Evolutionary conservation across 345 rosid species (phyloP), one percentile per base, ranked within the genome.

Genomic region (Populus deltoides): DNA sequence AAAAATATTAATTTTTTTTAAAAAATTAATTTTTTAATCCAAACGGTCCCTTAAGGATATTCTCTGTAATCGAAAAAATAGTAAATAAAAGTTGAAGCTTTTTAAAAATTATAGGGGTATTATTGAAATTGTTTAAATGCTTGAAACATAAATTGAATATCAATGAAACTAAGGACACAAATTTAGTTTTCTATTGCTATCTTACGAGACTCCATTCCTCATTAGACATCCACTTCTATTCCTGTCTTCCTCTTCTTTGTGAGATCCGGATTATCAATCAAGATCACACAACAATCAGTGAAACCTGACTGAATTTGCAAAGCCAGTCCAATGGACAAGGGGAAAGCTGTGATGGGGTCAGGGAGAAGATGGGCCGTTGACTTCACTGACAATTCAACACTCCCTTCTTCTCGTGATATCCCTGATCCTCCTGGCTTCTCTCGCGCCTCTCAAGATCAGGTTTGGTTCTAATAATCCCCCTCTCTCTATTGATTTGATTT

Each of bases 341-440:
- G 99, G 2, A 97, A 97, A 89, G 98, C 87, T 80, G 97, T 94
- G 76, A 87, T 97, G 94, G 98, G 98, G 7, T 74, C 91, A 29
- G 99, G 99, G 45, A 86, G 99, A 43, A 88, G 99, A 85, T 97
- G 99, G 99, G 97, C 97, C 67, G 90, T 97, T 9, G 98, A 97
- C 72, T 97, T 97, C 91, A 86, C 94, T 36, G 99, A 94, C 79
- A 88, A 90, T 80, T 97, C 98, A 1, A 76, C 87, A n/a, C 81
- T 89, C 77, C 93, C 90, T 62, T 86, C 94, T 79, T 86, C 97
- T 29, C 99, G 98, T 38, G 99, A 97, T 59, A 79, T 94, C 82
- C 91, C 90, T 65, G 98, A 97, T 79, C 99, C 99, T 45, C 98
- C 90, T 29, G 99, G 99, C 31, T 97, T 90, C 86, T 81, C 90